Evolutionary conservation across 208 protist genomes (phyloP).

Genomic region (Lotmaria passim): DNA sequence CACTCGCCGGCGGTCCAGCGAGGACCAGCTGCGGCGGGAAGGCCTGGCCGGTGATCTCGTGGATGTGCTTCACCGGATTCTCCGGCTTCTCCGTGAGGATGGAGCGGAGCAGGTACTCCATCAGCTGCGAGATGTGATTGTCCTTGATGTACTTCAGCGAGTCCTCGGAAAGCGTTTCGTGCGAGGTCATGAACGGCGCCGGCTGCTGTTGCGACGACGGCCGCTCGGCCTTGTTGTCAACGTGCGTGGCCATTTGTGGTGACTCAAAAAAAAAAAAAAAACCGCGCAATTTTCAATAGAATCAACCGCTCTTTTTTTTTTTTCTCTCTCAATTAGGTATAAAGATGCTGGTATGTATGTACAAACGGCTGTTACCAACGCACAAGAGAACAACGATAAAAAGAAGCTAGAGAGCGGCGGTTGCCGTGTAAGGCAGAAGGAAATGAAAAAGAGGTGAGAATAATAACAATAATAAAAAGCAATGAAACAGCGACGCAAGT

Average conservation of each 20-base stretch:
- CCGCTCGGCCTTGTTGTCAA: conserved; percentile 15
- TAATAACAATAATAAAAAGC: conserved; percentile 13
- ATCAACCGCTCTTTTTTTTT: no score
- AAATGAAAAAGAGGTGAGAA: background rate
- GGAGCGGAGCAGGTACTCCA: conserved; percentile 82
- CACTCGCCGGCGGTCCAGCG: conserved; percentile 78
- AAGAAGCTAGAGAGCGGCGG: no score
- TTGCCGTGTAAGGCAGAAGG: background rate
- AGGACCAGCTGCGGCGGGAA: conserved; percentile 80
- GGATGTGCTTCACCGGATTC: conserved; percentile 64
- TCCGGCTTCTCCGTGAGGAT: conserved; percentile 75
- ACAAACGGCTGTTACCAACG: no score
- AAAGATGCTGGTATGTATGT: background rate
- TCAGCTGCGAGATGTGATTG: conserved; percentile 74
- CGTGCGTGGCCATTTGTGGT: background rate
- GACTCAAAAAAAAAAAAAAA: no score
- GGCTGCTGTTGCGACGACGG: conserved; percentile 1
- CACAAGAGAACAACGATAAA: no score
- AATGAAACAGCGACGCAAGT: background rate
- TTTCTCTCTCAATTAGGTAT: no score
- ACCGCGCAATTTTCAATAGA: no score
- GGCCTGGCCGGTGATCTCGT: conserved; percentile 49
- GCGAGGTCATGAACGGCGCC: conserved; percentile 30
- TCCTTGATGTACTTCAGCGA: conserved; percentile 76
- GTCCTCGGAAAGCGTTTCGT: conserved; percentile 60